Percentiles rank a stretch among this genome's conserved stretches.
These are phyloP conservation scores for Nadsonia starkeyi-henricii DNA, from an alignment of 1,139 yeast species.

Conservation along the genomic window DNA sequence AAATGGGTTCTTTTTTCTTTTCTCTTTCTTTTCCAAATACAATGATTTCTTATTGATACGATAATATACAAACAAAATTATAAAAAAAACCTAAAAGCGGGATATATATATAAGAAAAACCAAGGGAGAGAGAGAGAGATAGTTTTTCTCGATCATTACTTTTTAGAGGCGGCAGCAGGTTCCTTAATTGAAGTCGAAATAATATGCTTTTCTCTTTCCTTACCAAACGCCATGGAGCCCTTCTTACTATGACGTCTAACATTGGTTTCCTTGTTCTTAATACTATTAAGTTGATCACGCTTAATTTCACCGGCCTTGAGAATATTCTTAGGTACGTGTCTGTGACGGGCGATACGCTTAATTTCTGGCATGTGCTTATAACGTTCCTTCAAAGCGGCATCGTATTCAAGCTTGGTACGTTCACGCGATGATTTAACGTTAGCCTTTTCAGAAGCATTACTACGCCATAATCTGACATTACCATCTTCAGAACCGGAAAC, in stretches of 20 bases:
- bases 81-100: no score
- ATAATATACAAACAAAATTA: no score
- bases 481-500: slow-evolving; percentile 93
- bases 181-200: slow-evolving; percentile 64
- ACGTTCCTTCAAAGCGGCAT: slow-evolving; percentile 79
- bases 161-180: not conserved
- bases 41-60: no score
- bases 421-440: slow-evolving; percentile 69
- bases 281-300: slow-evolving; percentile 51
- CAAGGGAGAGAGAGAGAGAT: no score
- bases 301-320: slow-evolving; percentile 85
- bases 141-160: no score
- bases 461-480: slow-evolving; percentile 85
- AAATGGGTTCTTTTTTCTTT: no score
- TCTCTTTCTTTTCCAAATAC: no score
- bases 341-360: slow-evolving; percentile 74
- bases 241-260: slow-evolving; percentile 64
- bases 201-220: slow-evolving; percentile 74
- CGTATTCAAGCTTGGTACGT: slow-evolving; percentile 76
- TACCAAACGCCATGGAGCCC: slow-evolving; percentile 41
- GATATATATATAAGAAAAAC: no score
- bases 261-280: slow-evolving; percentile 72
- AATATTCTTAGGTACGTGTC: slow-evolving; percentile 77
- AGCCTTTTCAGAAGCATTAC: slow-evolving; percentile 72
- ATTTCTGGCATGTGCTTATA: slow-evolving; percentile 96